phyloP scores from a whole-genome alignment of 371 early-diverging fungal genomes.

The Umbelopsis sp. region DNA sequence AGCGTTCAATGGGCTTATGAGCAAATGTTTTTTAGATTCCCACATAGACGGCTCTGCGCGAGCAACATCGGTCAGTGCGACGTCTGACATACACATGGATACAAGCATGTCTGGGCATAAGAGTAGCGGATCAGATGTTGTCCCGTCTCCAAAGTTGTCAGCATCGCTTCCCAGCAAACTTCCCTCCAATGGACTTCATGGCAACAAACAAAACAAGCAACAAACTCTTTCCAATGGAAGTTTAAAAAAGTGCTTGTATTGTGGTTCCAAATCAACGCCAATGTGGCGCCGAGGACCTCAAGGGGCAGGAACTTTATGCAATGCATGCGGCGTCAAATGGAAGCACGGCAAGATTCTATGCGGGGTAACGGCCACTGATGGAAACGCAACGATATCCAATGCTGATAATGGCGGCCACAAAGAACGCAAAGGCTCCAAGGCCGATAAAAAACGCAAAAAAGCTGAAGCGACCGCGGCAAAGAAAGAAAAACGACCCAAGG shows the following conservation, averaged over 20 bases:
- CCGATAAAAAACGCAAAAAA: slow-evolving; percentile 25
- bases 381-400: slow-evolving; percentile 10
- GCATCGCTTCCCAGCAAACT: slow-evolving; percentile 20
- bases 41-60: slow-evolving; percentile 20
- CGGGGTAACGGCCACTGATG: slow-evolving; percentile 21
- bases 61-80: slow-evolving; percentile 21
- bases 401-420: slow-evolving; percentile 9
- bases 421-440: slow-evolving; percentile 14
- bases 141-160: slow-evolving; percentile 17
- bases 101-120: slow-evolving; percentile 14
- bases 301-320: slow-evolving; percentile 83
- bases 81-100: slow-evolving; percentile 14
- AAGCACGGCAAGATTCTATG: slow-evolving; percentile 71
- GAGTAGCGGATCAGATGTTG: slow-evolving; percentile 12
- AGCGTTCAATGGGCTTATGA: background rate
- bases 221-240: slow-evolving; percentile 16
- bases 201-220: background rate
- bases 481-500: slow-evolving; percentile 24
- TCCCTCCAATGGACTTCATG: background rate
- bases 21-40: background rate
- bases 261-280: slow-evolving; percentile 81
- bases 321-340: slow-evolving; percentile 93
- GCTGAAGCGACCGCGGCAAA: slow-evolving; percentile 21
- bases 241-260: slow-evolving; percentile 70
- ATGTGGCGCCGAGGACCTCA: slow-evolving; percentile 91